These are phyloP conservation scores for Kondoa malvinella DNA, from an alignment of 768 basidiomycete genomes.

Conservation along the genomic window DNA sequence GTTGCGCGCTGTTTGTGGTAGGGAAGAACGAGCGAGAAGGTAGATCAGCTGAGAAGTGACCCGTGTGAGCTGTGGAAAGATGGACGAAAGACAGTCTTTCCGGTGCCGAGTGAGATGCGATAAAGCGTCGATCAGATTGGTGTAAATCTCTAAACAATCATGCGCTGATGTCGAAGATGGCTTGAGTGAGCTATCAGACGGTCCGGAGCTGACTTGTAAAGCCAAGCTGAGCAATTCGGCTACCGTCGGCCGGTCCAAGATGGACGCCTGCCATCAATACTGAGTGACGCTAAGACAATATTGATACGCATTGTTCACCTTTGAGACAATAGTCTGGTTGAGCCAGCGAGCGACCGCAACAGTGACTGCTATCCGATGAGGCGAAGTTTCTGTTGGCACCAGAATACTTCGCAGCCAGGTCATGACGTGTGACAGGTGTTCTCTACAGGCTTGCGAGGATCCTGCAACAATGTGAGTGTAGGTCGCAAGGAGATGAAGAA, in stretches of 20 bases:
- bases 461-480: neutral
- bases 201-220: neutral
- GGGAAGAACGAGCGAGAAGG: constrained; percentile 7
- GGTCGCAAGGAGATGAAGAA: neutral
- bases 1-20: constrained; percentile 19
- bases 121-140: neutral
- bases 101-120: constrained; percentile 19
- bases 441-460: neutral
- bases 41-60: constrained; percentile 13
- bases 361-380: too few species aligned
- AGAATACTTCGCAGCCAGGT: too few species aligned
- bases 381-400: too few species aligned
- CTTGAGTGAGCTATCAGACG: too few species aligned
- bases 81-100: constrained; percentile 19
- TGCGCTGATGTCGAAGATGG: too few species aligned
- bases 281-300: neutral
- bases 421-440: neutral
- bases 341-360: too few species aligned
- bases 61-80: constrained; percentile 22
- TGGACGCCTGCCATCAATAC: neutral
- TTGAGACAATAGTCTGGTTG: too few species aligned
- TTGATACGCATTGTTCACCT: too few species aligned
- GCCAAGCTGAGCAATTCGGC: neutral
- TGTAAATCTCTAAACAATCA: neutral
- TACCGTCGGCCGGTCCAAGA: neutral